These are phyloP conservation scores for Nepenthes mirabilis DNA, from an alignment of 148 eudicot species.

Conservation along the genomic window DNA sequence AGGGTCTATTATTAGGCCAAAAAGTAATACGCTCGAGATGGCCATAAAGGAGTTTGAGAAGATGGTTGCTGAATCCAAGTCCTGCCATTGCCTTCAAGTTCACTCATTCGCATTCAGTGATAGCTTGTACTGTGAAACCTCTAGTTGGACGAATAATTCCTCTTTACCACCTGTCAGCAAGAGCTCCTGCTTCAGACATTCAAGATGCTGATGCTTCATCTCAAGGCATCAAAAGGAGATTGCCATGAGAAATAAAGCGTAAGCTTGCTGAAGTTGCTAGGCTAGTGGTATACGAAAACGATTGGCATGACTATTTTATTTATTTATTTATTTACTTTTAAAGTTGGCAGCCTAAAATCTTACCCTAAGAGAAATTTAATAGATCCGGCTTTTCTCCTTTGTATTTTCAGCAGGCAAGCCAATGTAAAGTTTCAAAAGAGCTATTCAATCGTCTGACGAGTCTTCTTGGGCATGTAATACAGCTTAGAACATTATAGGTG, in stretches of 20 bases:
- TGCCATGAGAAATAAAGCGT: conserved; percentile 85
- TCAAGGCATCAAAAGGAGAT: conserved; percentile 78
- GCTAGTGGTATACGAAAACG: conserved; percentile 45
- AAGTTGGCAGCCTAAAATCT: background rate
- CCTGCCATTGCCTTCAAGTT: conserved; percentile 1
- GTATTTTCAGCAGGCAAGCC: conserved; percentile 61
- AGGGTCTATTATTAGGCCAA: conserved; percentile 53
- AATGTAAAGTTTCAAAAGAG: conserved; percentile 69
- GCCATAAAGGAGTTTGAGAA: conserved; percentile 83
- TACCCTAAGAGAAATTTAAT: conserved; percentile 1
- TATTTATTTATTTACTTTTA: background rate
- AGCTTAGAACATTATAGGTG: conserved; percentile 89
- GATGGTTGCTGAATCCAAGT: conserved; percentile 88
- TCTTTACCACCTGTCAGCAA: conserved; percentile 33
- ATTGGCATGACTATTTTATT: background rate
- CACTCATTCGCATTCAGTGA: conserved; percentile 2
- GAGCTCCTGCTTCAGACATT: conserved; percentile 62
- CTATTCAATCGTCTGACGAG: conserved; percentile 79
- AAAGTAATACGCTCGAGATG: conserved; percentile 65
- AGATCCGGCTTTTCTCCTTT: conserved; percentile 6
- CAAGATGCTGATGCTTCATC: conserved; percentile 62
- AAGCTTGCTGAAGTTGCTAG: conserved; percentile 96
- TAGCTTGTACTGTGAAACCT: background rate
- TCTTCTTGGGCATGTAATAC: conserved; percentile 81
- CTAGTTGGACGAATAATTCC: background rate